Base-by-base conservation (phyloP, 164 flowering plant genomes). In the Umbilicus rupestris region DNA sequence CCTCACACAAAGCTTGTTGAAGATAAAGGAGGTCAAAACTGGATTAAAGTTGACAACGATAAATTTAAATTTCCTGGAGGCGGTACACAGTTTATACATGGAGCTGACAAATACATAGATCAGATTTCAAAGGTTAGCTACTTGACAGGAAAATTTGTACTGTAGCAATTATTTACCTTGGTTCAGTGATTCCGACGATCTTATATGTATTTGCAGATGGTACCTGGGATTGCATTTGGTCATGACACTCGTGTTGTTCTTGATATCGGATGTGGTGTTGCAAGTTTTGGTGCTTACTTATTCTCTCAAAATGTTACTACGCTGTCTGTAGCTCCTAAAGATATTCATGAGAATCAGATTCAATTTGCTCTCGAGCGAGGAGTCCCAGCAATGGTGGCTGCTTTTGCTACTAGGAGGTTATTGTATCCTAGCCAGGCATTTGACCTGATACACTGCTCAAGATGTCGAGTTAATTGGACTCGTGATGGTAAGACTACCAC, bases 61-160 rank as follows among this genome's bases (percentile, higher is more conserved):
- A 95, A 88, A 77, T 95, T 95, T 67, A 92, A 76, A 75, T 95
- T 95, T 83, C 97, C 97, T 10, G 99, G 99, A 72, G 99, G 99
- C 42, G 99, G 99, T 19, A 92, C 99, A 11, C 97, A 91, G 77
- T 95, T 91, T 71, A 95, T 95, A 63, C 99, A 88, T 65, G 99
- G 99, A 45, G 99, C 97, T n/a, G 81, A 92, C 73, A 78, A 87
- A 58, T 95, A 95, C 75, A 69, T 95, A 78, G 79, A 88, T 82
- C 77, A 69, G 35, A 80, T 78, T 65, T 77, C 79, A 58, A 16
- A 73, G 79, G 83, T 79, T 67, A 2, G 65, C 28, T 33, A 63
- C 33, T 20, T 11, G 39, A 47, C 39, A 2, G 17, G 65, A 63
- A 7, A 20, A 8, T 35, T 37, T 33, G 58, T 46, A 17, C 47